Evolutionary conservation across 768 basidiomycete species (phyloP).

Genomic region (Lactarius deliciosus): DNA sequence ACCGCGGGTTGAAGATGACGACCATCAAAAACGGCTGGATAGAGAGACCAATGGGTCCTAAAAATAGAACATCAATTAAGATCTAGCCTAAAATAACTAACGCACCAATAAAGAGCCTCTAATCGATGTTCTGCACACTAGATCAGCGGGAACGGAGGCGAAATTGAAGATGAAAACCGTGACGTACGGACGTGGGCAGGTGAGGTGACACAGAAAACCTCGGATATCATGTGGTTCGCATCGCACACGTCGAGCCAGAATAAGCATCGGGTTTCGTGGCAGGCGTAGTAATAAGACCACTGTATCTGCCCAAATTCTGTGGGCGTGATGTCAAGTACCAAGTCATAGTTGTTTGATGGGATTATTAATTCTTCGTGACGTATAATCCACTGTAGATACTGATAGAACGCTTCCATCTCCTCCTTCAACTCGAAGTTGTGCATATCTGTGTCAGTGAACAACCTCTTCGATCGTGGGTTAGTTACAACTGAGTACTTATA

Average conservation of each 20-base stretch:
- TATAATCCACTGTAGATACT: not conserved
- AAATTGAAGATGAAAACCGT: not conserved
- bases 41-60: slow-evolving; percentile 29
- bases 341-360: slow-evolving; percentile 29
- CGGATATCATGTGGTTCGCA: slow-evolving; percentile 36
- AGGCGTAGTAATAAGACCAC: slow-evolving; percentile 2
- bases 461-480: slow-evolving; percentile 36
- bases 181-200: slow-evolving; percentile 8
- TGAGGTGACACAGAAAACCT: not conserved
- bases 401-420: slow-evolving; percentile 37
- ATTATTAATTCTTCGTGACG: slow-evolving; percentile 23
- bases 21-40: not conserved
- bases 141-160: not conserved
- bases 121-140: slow-evolving; percentile 27
- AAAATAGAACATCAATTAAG: slow-evolving; percentile 12
- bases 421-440: slow-evolving; percentile 37
- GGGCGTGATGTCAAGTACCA: slow-evolving; percentile 30
- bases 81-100: not conserved
- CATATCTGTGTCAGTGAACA: slow-evolving; percentile 55
- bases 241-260: slow-evolving; percentile 38
- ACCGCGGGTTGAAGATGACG: slow-evolving; percentile 11
- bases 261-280: not conserved
- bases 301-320: slow-evolving; percentile 15
- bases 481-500: not conserved
- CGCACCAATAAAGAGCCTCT: slow-evolving; percentile 32